Evolutionary conservation across 202 grass and related monocot genomes (phyloP), one percentile per base, ranked within the genome.

Genomic region (Schoenoplectus triqueter): DNA sequence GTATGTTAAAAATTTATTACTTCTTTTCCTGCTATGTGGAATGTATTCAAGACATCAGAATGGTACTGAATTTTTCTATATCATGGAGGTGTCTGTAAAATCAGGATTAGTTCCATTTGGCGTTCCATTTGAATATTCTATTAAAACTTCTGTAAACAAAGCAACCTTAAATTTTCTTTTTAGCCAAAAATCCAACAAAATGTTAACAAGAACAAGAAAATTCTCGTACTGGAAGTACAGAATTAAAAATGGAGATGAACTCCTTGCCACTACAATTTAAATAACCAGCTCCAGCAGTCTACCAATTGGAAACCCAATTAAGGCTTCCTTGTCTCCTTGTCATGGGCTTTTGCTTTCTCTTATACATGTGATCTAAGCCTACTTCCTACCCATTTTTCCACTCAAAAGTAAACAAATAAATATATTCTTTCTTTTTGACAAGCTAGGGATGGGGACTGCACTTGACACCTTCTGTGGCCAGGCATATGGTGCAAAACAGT

Each of bases 381-480:
- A 18, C 68, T 4, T 7, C n/a, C 70, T 14, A 14, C 69, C 7
- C n/a, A 13, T 8, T 56, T n/a, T 77, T 13, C 10, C 47, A 56
- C 9, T 77, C 50, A 31, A 40, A 56, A 57, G 21, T 77, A 77
- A 59, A 59, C 57, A 7, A 59, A 8, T 77, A 77, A 5, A 77
- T 8, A 17, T 54, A 31, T 41, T 74, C 6, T 78, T 15, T 76
- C 10, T 92, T 71, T 85, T 73, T 85, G 61, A 45, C 49, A 88
- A 97, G 95, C 85, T 94, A 13, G 95, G 95, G 62, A 93, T 94
- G 95, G 95, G 89, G 74, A 92, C 87, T 55, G 89, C 92, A 20
- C 69, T 98, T 52, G 91, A 98, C 47, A 93, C 92, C 20, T 73
- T 93, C 15, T 98, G 91, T 60, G 95, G 95, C 11, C 95, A 93